Evolutionary conservation across 495 filamentous ascomycete species (phyloP), one percentile per base, ranked within the genome.

Genomic region (Schizothecium vesticola): DNA sequence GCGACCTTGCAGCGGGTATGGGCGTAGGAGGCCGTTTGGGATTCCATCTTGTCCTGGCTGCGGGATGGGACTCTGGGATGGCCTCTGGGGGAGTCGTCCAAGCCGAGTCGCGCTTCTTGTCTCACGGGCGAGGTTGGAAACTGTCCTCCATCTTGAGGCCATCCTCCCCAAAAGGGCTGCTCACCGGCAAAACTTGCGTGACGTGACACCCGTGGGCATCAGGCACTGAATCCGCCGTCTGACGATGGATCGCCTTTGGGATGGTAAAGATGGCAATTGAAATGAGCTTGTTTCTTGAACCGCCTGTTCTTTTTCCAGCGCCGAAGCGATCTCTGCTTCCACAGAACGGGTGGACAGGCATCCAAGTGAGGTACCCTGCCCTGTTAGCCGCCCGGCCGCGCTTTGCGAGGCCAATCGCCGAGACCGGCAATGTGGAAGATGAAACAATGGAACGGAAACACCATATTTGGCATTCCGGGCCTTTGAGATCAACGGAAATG

Each of bases 241-340:
- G 43, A 51, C 19, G 43, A 51, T 9, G 16, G 16, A 13, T 6
- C 26, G 26, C 26, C 26, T 28, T 28, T 2, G n/a, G n/a, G n/a
- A n/a, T n/a, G n/a, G n/a, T n/a, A n/a, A 3, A 36, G 7, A 19
- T 43, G 13, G 33, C 3, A 43, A 19, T 43, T 51, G 43, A 51
- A 51, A 51, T 59, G 58, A 59, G 23, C 58, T 59, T 59, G 58
- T 59, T 59, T 59, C 58, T 59, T 19, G 58, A 59, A 28, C 58
- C 58, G 58, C 58, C 24, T n/a, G 43, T 51, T 51, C 43, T n/a
- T n/a, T 51, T 51, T 51, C 36, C 19, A 51, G 43, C 6, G 43
- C 19, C 19, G 6, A 8, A 19, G 19, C 19, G 6, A n/a, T n/a
- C n/a, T n/a, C 43, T n/a, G 43, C 43, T 9, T 7, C 5, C 43